phyloP scores from a whole-genome alignment of 805 yeast genomes.

The Metschnikowia kofuensis region DNA sequence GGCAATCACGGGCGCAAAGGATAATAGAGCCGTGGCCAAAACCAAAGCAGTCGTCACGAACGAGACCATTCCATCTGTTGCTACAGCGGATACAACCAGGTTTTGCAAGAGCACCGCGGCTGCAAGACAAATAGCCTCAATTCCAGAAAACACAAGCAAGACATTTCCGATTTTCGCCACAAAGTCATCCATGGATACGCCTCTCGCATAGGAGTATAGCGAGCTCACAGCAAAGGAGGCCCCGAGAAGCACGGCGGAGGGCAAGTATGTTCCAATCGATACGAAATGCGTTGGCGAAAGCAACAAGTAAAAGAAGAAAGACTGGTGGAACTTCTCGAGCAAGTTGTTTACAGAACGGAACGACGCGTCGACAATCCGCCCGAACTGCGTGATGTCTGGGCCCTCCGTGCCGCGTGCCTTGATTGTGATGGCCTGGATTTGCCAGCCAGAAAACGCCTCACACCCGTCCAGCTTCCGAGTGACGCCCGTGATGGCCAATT shows the following conservation, averaged over 20 bases:
- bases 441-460: conserved; percentile 95
- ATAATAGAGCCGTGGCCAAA: conserved; percentile 2
- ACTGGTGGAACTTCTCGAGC: conserved; percentile 94
- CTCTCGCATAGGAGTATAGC: conserved; percentile 50
- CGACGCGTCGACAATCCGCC: conserved; percentile 83
- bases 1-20: conserved; percentile 1
- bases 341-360: conserved; percentile 88
- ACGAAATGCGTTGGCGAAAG: conserved; percentile 78
- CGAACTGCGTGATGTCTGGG: conserved; percentile 84
- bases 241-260: conserved; percentile 74
- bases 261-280: conserved; percentile 90
- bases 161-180: conserved; percentile 23
- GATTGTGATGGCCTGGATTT: conserved; percentile 84
- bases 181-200: conserved; percentile 24
- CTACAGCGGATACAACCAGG: conserved; percentile 12
- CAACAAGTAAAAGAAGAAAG: conserved; percentile 87
- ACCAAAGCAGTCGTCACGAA: conserved; percentile 1
- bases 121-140: conserved; percentile 24
- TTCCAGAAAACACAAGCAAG: conserved; percentile 26
- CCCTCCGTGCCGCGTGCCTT: conserved; percentile 58
- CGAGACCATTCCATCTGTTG: not conserved
- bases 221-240: conserved; percentile 69
- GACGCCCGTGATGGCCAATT: conserved; percentile 70
- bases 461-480: conserved; percentile 58
- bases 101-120: conserved; percentile 28